A percentile compares a stretch with the other conserved stretches of the same genome.
Conservation (phyloP, 352 stramenopile species). For the Bremia lactucae region DNA sequence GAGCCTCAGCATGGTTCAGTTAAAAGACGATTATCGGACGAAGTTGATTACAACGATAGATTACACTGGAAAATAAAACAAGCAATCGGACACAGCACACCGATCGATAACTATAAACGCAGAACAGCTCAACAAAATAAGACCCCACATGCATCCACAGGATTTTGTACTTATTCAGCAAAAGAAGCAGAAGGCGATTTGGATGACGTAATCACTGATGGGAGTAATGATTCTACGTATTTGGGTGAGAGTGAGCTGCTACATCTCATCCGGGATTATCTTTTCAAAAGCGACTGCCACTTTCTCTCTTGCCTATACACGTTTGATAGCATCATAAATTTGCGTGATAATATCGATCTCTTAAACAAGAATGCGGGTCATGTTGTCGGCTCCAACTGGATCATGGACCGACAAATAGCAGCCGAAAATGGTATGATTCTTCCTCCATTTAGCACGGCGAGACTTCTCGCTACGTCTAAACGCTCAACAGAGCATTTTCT, state of each 20-base stretch:
- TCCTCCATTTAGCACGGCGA: conserved; percentile 77
- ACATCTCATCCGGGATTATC: conserved; percentile 54
- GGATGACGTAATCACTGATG: conserved; percentile 31
- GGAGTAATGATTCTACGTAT: conserved; percentile 29
- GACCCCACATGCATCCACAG: conserved; percentile 1
- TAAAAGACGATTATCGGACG: conserved; percentile 38
- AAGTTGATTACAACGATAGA: conserved; percentile 33
- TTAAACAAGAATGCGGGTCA: conserved; percentile 22
- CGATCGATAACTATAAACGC: conserved; percentile 35
- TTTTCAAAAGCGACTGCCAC: conserved; percentile 74
- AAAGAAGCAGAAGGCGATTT: conserved; percentile 36
- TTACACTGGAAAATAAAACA: conserved; percentile 64
- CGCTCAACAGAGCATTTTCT: conserved; percentile 71
- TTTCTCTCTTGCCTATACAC: conserved; percentile 74
- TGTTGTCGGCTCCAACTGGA: conserved; percentile 51
- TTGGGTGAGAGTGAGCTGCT: conserved; percentile 63
- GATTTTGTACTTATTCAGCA: not conserved
- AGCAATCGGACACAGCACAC: conserved; percentile 54
- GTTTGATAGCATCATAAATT: conserved; percentile 62
- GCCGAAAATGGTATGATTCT: conserved; percentile 44
- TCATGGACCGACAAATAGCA: conserved; percentile 28
- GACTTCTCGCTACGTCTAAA: conserved; percentile 54
- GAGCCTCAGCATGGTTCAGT: conserved; percentile 72
- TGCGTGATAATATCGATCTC: conserved; percentile 38
- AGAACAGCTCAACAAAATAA: conserved; percentile 5